Evolutionary conservation across 176 grass and related monocot genomes (phyloP).

Genomic region (Oryza longistaminata): DNA sequence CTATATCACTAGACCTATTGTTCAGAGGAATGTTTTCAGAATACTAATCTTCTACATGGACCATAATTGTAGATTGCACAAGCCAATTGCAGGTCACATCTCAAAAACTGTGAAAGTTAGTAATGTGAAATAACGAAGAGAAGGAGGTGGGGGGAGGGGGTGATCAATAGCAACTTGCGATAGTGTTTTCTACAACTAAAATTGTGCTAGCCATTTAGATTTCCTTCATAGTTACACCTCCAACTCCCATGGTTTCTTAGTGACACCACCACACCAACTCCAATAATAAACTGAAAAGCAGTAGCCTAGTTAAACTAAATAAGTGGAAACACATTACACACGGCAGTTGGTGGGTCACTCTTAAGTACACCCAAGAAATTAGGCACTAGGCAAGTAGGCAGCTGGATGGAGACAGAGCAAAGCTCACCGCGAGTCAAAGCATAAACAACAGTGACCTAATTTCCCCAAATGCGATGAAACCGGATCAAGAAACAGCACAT

Average conservation of each 20-base stretch:
- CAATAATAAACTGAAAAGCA: slow-evolving; percentile 28
- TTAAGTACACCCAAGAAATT: neutral
- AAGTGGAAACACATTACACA: slow-evolving; percentile 35
- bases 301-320: slow-evolving; percentile 18
- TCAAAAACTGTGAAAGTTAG: neutral
- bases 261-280: neutral
- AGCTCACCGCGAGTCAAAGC: slow-evolving; percentile 2
- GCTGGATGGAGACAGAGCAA: neutral
- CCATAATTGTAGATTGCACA: neutral
- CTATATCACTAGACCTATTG: neutral
- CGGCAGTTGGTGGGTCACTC: neutral
- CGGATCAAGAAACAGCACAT: neutral
- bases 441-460: slow-evolving; percentile 5
- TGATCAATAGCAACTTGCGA: neutral
- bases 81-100: neutral
- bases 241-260: neutral
- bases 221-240: slow-evolving; percentile 19
- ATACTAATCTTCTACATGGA: neutral
- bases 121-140: neutral
- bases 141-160: neutral
- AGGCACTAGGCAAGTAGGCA: slow-evolving; percentile 15
- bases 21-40: neutral
- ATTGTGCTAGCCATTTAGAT: neutral
- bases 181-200: neutral
- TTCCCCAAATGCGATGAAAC: neutral